These are phyloP conservation scores for Austropuccinia psidii DNA, from an alignment of 1,284 basidiomycete species.

Conservation along the genomic window DNA sequence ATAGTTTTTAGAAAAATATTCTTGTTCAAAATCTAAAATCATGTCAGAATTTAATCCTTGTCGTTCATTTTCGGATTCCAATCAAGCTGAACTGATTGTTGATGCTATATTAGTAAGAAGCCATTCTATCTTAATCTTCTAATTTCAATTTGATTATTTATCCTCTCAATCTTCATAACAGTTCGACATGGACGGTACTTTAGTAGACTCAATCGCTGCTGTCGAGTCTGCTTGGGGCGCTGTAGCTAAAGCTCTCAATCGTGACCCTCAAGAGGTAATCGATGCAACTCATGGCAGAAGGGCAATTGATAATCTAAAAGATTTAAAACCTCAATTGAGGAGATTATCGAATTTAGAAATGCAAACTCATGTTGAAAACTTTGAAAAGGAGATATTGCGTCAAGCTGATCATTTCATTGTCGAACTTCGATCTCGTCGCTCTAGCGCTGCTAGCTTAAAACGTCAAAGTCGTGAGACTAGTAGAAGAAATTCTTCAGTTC, in stretches of 20 bases:
- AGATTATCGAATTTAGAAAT: slow-evolving; percentile 54
- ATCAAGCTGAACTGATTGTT: slow-evolving; percentile 42
- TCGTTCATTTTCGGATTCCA: slow-evolving; percentile 33
- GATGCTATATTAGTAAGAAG: slow-evolving; percentile 42
- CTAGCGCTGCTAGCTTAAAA: slow-evolving; percentile 37
- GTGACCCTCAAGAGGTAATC: slow-evolving; percentile 44
- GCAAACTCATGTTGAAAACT: slow-evolving; percentile 59
- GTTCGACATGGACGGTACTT: slow-evolving; percentile 48
- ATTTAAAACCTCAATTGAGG: slow-evolving; percentile 57
- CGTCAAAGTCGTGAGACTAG: slow-evolving; percentile 20
- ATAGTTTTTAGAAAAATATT: too few relatives aligned
- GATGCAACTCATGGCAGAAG: slow-evolving; percentile 66
- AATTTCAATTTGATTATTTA: neutral
- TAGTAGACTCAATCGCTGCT: slow-evolving; percentile 66
- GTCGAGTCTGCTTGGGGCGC: slow-evolving; percentile 71
- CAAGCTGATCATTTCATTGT: slow-evolving; percentile 60
- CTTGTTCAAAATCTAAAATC: too few relatives aligned
- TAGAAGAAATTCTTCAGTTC: slow-evolving; percentile 38
- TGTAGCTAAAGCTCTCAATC: slow-evolving; percentile 57
- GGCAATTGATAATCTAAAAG: slow-evolving; percentile 59
- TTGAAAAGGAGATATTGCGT: slow-evolving; percentile 63
- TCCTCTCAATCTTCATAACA: neutral
- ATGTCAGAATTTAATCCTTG: slow-evolving; percentile 24
- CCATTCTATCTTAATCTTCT: neutral
- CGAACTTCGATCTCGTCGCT: slow-evolving; percentile 39